phyloP scores from a whole-genome alignment of 257 asterid species.

The Capsicum pubescens region DNA sequence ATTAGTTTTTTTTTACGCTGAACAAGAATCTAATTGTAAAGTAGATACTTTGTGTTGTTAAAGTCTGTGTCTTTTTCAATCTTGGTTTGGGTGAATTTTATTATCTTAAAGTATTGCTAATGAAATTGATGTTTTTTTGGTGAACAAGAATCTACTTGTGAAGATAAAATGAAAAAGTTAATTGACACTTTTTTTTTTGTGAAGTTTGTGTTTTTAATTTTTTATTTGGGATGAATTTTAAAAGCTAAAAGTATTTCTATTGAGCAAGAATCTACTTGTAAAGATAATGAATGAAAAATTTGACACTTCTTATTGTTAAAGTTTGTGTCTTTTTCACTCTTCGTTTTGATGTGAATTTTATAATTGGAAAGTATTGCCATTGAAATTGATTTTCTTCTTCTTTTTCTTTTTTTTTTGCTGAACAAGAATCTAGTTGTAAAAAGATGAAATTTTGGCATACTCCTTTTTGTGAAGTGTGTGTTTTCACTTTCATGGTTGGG shows the following conservation, averaged over 20 bases:
- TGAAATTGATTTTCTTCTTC: neutral
- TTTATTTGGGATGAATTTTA: neutral
- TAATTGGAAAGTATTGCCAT: neutral
- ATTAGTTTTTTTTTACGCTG: no score
- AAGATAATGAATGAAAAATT: neutral
- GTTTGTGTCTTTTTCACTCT: neutral
- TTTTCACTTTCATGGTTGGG: neutral
- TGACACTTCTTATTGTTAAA: neutral
- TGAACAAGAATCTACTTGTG: no score
- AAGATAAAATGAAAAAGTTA: neutral
- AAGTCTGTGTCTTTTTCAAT: neutral
- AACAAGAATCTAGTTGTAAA: neutral
- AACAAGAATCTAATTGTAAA: no score
- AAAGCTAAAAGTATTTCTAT: neutral
- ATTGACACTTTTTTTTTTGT: neutral
- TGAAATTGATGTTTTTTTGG: no score
- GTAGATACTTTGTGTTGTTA: neutral
- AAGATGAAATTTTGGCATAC: neutral
- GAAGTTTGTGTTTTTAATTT: constrained; percentile 5
- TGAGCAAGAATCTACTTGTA: neutral
- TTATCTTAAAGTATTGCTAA: no score
- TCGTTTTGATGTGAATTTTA: neutral
- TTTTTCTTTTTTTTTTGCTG: neutral
- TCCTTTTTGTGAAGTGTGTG: neutral
- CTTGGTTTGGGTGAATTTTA: no score